Base-by-base conservation (phyloP, 371 early-diverging fungal species). In the Rhizopus stolonifer region DNA sequence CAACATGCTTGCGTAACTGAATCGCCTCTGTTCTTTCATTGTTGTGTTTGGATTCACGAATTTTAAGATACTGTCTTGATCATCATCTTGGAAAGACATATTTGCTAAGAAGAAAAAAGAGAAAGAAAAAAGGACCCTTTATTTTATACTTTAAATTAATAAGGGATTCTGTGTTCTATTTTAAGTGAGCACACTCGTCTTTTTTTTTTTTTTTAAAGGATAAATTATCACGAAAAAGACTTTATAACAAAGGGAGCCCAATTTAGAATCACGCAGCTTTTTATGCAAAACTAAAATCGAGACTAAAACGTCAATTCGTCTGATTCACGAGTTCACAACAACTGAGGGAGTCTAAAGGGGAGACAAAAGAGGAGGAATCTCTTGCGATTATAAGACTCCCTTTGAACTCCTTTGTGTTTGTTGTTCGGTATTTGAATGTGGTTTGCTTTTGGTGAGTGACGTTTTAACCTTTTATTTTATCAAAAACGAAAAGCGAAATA, bases 1-100 rank as follows among this genome's bases (percentile, higher is more conserved):
- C 11, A 77, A 40, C 67, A 77, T 60, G 29, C 71, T 71, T 9
- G 77, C 60, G 31, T 72, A 77, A 49, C 73, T 72, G 47, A 77
- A 77, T 10, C 73, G 61, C 51, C 69, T 61, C 9, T 48, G 50
- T 14, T 53, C 50, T 14, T 58, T 54, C 6, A 50, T 54, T 13
- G 52, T 40, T 15, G 67, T 58, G 45, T 66, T 59, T 21, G 67
- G 63, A 46, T 66, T 59, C 22, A 66, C 56, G 26, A 55, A 64
- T 48, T 56, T 54, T 26, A 61, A 29, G 25, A 36, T 50, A 34
- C 10, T 29, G 31, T 29, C 31, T 29, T 23, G 42, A 23, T 33
- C 48, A 13, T 24, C 39, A 11, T 49, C 50, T 47, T 55, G 61
- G 50, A 49, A 52, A 15, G 51, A 19, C 36, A 48, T 38, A 53